These are phyloP conservation scores for Luffa aegyptiaca DNA, from an alignment of 306 rosid genomes.

Conservation along the genomic window DNA sequence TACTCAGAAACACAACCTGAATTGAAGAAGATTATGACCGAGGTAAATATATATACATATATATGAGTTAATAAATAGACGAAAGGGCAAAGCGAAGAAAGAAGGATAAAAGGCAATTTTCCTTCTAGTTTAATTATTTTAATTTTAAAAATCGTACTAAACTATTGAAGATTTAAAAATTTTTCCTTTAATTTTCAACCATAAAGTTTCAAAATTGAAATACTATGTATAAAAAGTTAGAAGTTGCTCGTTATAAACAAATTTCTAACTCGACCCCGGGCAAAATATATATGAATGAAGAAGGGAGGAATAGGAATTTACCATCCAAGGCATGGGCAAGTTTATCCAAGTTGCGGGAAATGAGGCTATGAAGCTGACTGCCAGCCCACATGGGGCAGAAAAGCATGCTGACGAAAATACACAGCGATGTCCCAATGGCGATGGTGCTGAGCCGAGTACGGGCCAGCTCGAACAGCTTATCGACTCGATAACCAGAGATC, in stretches of 20 bases:
- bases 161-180: too few relatives aligned
- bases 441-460: slow-evolving; percentile 51
- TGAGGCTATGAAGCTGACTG: slow-evolving; percentile 43
- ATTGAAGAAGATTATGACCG: neutral
- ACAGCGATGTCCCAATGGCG: slow-evolving; percentile 50
- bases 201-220: too few relatives aligned
- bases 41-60: neutral
- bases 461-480: slow-evolving; percentile 35
- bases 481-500: slow-evolving; percentile 54
- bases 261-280: too few relatives aligned
- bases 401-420: slow-evolving; percentile 37
- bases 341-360: slow-evolving; percentile 55
- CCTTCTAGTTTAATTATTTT: too few relatives aligned
- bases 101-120: too few relatives aligned
- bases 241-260: too few relatives aligned
- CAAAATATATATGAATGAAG: neutral
- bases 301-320: slow-evolving; percentile 1
- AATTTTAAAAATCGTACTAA: too few relatives aligned
- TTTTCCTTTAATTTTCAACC: too few relatives aligned
- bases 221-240: too few relatives aligned
- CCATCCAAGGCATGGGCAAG: slow-evolving; percentile 60
- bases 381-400: slow-evolving; percentile 94
- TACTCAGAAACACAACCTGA: slow-evolving; percentile 7
- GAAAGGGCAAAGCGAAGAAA: too few relatives aligned
- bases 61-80: neutral